phyloP scores from a whole-genome alignment of 805 yeast species.

The Candida awuae region DNA sequence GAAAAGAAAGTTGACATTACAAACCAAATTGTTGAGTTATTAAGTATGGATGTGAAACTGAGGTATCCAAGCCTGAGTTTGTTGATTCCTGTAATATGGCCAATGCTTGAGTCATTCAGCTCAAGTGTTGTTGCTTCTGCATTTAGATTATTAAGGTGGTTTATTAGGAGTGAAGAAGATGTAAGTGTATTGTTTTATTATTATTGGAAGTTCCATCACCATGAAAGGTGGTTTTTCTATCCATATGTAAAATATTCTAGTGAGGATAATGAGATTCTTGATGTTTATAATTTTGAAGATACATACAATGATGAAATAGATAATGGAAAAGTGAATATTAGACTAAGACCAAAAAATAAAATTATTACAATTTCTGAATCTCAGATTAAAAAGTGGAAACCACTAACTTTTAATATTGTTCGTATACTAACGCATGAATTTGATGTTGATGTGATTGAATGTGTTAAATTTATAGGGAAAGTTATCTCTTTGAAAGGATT shows the following conservation, averaged over 20 bases:
- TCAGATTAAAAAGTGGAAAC: slow-evolving; percentile 30
- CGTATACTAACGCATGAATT: slow-evolving; percentile 1
- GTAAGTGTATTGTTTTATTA: slow-evolving; percentile 2
- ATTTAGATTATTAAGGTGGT: slow-evolving; percentile 8
- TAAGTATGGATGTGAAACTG: background rate
- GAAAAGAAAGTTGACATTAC: background rate
- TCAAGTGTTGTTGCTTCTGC: slow-evolving; percentile 10
- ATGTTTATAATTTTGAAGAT: slow-evolving; percentile 1
- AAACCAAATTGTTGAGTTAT: background rate
- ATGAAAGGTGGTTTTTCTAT: slow-evolving; percentile 2
- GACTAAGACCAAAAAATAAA: background rate
- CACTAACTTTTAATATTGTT: slow-evolving; percentile 1
- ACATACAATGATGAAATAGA: background rate
- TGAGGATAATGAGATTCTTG: slow-evolving; percentile 1
- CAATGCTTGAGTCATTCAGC: slow-evolving; percentile 9
- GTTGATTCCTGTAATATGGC: slow-evolving; percentile 6
- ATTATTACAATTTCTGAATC: slow-evolving; percentile 26
- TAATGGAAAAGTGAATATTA: background rate
- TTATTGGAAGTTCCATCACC: slow-evolving; percentile 3
- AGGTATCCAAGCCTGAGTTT: slow-evolving; percentile 1
- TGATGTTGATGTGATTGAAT: slow-evolving; percentile 8
- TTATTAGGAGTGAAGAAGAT: slow-evolving; percentile 1
- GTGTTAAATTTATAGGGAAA: slow-evolving; percentile 8
- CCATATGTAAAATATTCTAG: slow-evolving; percentile 3
- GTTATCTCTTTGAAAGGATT: slow-evolving; percentile 7